Conservation (phyloP, 768 basidiomycete genomes). For the Chiua virens region DNA sequence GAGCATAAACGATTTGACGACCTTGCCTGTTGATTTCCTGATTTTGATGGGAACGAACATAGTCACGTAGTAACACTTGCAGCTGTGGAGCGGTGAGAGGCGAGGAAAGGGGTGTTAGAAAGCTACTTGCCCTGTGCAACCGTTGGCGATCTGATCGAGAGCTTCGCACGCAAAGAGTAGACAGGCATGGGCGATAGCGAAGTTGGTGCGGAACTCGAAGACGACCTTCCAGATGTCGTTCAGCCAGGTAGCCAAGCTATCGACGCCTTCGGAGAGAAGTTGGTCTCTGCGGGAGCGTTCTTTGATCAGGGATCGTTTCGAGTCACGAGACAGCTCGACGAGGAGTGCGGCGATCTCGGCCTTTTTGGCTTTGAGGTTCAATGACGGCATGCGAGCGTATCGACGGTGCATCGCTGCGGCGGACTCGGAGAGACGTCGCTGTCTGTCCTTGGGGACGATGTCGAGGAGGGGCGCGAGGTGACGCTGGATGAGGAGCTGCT, state of each 20-base stretch:
- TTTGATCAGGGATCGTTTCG: constrained; percentile 51
- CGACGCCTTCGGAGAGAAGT: constrained; percentile 54
- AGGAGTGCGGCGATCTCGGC: constrained; percentile 53
- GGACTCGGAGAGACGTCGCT: constrained; percentile 40
- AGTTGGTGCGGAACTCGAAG: constrained; percentile 58
- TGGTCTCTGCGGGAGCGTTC: constrained; percentile 56
- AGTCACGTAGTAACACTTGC: constrained; percentile 51
- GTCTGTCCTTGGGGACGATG: constrained; percentile 36
- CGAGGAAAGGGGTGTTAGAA: constrained; percentile 6
- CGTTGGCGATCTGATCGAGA: constrained; percentile 42
- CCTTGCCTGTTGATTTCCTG: constrained; percentile 41
- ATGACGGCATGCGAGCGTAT: constrained; percentile 42
- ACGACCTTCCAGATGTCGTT: constrained; percentile 62
- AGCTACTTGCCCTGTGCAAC: constrained; percentile 36
- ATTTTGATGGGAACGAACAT: constrained; percentile 48
- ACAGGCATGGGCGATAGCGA: constrained; percentile 51
- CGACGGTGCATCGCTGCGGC: constrained; percentile 41
- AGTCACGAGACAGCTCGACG: constrained; percentile 51
- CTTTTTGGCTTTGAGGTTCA: constrained; percentile 56
- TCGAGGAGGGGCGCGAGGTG: constrained; percentile 53
- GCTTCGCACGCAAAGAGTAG: constrained; percentile 52
- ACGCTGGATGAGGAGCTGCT: constrained; percentile 47
- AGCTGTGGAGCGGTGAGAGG: constrained; percentile 37
- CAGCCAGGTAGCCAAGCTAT: constrained; percentile 57
- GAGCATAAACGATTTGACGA: constrained; percentile 50